Evolutionary conservation across 768 basidiomycete species (phyloP).

Genomic region (Amanita jacksonii): DNA sequence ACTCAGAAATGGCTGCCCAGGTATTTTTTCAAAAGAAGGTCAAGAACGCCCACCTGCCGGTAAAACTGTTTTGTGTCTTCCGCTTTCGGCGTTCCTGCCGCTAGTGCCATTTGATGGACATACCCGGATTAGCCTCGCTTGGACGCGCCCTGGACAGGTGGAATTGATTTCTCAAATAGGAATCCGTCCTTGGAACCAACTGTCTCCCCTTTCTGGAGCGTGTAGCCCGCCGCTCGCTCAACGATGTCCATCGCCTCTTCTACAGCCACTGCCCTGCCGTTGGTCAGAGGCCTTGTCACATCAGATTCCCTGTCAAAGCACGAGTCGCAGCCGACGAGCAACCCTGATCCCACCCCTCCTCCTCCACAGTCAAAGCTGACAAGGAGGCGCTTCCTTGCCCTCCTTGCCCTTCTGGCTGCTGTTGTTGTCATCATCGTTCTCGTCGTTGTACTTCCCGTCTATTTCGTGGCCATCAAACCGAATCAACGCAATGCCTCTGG

Average conservation of each 20-base stretch:
- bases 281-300: neutral
- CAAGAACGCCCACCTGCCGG: too few relatives aligned
- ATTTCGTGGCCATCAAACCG: slow-evolving; percentile 23
- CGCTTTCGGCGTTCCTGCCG: too few relatives aligned
- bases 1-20: too few relatives aligned
- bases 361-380: neutral
- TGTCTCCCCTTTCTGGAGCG: neutral
- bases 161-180: too few relatives aligned
- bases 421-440: slow-evolving; percentile 18
- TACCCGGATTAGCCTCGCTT: too few relatives aligned
- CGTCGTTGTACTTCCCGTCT: slow-evolving; percentile 24
- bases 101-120: too few relatives aligned
- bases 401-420: neutral
- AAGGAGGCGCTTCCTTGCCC: neutral
- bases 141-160: too few relatives aligned
- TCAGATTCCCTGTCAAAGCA: neutral
- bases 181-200: neutral
- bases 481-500: slow-evolving; percentile 12
- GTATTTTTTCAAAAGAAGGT: too few relatives aligned
- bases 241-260: neutral
- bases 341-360: neutral
- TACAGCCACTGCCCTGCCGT: neutral
- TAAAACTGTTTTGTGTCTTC: too few relatives aligned
- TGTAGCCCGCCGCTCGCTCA: neutral
- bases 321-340: neutral